Percentiles rank a stretch among this genome's conserved stretches.
Conservation (phyloP, 2,329 filamentous ascomycete species). For the Talaromyces funiculosus region DNA sequence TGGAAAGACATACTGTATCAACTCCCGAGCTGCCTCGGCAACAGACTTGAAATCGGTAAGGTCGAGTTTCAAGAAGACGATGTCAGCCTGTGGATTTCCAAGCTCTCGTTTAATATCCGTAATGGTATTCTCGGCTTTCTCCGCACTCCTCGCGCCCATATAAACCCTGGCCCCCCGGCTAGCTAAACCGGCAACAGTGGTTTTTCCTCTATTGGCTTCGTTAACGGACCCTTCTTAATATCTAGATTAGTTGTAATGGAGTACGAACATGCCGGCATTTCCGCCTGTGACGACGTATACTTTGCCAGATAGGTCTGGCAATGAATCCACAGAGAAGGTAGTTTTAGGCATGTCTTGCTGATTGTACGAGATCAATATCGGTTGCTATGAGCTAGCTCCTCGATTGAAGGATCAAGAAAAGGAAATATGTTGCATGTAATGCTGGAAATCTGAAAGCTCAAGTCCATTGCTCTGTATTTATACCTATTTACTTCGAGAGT, state of each 20-base stretch:
- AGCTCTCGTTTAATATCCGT: slow-evolving; percentile 17
- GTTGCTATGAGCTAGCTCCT: not conserved
- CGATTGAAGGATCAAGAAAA: not conserved
- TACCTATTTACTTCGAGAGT: not conserved
- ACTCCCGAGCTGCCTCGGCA: slow-evolving; percentile 28
- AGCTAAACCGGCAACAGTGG: not conserved
- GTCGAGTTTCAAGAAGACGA: slow-evolving; percentile 15
- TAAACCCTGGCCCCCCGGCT: not conserved
- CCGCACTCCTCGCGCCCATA: not conserved
- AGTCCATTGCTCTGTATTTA: not conserved
- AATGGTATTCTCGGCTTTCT: not conserved
- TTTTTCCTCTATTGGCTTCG: not conserved
- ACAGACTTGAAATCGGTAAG: slow-evolving; percentile 17
- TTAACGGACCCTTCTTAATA: not conserved
- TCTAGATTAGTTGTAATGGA: not conserved
- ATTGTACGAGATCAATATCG: not conserved
- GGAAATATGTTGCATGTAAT: not conserved
- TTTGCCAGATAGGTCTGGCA: slow-evolving; percentile 1
- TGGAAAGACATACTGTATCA: not conserved
- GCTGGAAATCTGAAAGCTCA: not conserved
- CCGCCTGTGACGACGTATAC: not conserved
- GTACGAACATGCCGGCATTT: slow-evolving; percentile 3
- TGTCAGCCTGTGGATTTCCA: slow-evolving; percentile 24
- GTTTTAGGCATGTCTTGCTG: not conserved
- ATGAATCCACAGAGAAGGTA: not conserved